These are phyloP conservation scores for Naumovozyma baii DNA, from an alignment of 805 yeast genomes.

Conservation along the genomic window DNA sequence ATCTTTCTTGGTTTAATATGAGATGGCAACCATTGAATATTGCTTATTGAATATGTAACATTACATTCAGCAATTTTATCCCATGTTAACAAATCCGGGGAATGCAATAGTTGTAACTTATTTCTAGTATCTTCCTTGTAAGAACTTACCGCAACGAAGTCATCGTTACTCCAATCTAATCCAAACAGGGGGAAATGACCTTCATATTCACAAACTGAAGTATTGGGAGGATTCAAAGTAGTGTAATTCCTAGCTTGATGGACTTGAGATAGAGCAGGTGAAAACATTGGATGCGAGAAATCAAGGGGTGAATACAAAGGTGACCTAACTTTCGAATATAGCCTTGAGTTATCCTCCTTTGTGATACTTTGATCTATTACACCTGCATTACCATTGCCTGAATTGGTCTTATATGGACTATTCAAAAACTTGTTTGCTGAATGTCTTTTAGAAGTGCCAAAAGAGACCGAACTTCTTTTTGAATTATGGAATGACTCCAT, in stretches of 20 bases:
- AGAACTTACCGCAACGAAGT: slow-evolving; percentile 34
- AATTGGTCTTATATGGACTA: not conserved
- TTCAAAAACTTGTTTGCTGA: not conserved
- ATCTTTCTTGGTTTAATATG: slow-evolving; percentile 21
- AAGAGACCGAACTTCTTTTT: slow-evolving; percentile 26
- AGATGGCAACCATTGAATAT: slow-evolving; percentile 29
- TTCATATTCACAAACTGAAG: slow-evolving; percentile 22
- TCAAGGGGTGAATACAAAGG: slow-evolving; percentile 27
- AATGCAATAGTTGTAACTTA: slow-evolving; percentile 45
- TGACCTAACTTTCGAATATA: slow-evolving; percentile 8
- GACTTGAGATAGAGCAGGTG: slow-evolving; percentile 11
- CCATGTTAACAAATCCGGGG: slow-evolving; percentile 62
- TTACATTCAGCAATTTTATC: slow-evolving; percentile 35
- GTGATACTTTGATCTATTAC: not conserved
- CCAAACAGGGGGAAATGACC: slow-evolving; percentile 25
- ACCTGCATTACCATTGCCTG: not conserved
- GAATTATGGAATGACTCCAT: slow-evolving; percentile 24
- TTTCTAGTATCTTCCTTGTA: slow-evolving; percentile 72
- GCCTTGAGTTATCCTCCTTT: not conserved
- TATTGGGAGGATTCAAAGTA: not conserved
- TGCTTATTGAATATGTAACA: slow-evolving; percentile 27
- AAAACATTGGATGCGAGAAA: slow-evolving; percentile 11
- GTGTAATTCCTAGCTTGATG: slow-evolving; percentile 13
- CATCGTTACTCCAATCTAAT: slow-evolving; percentile 28
- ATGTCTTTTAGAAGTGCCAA: slow-evolving; percentile 17